Evolutionary conservation across 2,329 filamentous ascomycete species (phyloP), one percentile per base, ranked within the genome.

Genomic region (Lecanoromycetidae sp.): DNA sequence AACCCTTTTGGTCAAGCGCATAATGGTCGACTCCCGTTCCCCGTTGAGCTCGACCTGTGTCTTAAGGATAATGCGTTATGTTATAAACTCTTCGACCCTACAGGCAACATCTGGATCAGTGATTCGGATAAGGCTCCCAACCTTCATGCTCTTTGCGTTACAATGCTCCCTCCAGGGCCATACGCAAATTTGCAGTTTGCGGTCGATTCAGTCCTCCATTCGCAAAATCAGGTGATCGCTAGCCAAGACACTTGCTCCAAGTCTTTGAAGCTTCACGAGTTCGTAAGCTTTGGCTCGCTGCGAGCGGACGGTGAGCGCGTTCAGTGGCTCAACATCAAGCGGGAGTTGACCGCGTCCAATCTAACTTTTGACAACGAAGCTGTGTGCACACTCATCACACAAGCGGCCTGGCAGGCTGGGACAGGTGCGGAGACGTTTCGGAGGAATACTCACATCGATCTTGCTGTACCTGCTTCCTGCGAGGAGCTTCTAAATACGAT

Each of bases 251-350:
- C 57, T 0, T 79, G 75, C 40, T 75, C 77, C 0, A 9, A 47
- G 0, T 55, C 68, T 19, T 61, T 82, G 46, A 64, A 70, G 0
- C 49, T 76, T 0, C 68, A 71, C 0, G 76, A 82, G 44, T 80
- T 69, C 56, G 71, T 74, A 42, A 63, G 68, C 0, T 67, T 80
- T n/a, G 63, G 66, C 0, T 56, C 67, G 0, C 52, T 81, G 2
- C 66, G 71, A 0, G 56, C 71, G 1, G 42, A 34, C 12, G 76
- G 76, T 0, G 49, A 64, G 15, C 55, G 58, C 1, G 58, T 78
- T 7, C 72, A 76, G 42, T 81, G 76, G 71, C 55, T 64, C 7
- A 80, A 79, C 44, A 69, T 82, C 3, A 56, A 77, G 0, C 55
- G 64, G 1, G 70, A 79, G 54, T 57, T 82, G 3, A 58, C 61